phyloP scores from a whole-genome alignment of 2,329 filamentous ascomycete genomes.

The Rhynchosporium graminicola region DNA sequence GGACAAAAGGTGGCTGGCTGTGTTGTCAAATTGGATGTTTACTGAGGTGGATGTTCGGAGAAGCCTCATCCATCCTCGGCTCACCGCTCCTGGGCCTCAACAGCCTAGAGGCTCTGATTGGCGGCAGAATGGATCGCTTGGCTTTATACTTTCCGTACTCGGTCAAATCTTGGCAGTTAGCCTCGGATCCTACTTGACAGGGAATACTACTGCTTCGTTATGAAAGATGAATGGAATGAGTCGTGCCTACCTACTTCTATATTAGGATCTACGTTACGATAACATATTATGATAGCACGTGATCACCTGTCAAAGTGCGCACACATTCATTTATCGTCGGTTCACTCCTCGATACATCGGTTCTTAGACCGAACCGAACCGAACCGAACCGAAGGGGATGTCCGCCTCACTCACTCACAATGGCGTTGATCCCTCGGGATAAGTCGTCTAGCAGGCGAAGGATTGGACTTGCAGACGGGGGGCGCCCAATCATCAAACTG shows the following conservation, averaged over 20 bases:
- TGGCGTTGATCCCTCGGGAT: background rate
- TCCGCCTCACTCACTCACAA: background rate
- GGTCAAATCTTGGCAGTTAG: background rate
- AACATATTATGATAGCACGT: background rate
- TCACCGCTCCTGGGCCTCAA: background rate
- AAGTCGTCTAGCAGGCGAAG: background rate
- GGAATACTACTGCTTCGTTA: too few species aligned
- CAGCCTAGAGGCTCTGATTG: background rate
- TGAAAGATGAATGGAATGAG: too few species aligned
- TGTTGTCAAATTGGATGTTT: slow-evolving; percentile 4
- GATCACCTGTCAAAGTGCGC: background rate
- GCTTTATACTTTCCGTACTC: background rate
- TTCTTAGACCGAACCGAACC: too few species aligned
- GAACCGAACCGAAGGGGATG: too few species aligned
- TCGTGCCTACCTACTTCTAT: too few species aligned
- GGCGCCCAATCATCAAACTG: slow-evolving; percentile 3
- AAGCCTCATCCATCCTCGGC: background rate
- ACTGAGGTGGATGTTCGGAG: background rate
- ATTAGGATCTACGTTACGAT: background rate
- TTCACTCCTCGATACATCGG: too few species aligned
- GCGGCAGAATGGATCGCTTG: background rate
- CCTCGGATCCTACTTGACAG: too few species aligned
- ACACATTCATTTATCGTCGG: too few species aligned
- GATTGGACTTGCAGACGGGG: background rate
- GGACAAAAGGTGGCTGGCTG: background rate